Percentiles rank a stretch among this genome's conserved stretches.
These are phyloP conservation scores for Cladophialophora carrionii DNA, from an alignment of 2,329 filamentous ascomycete genomes.

Conservation along the genomic window DNA sequence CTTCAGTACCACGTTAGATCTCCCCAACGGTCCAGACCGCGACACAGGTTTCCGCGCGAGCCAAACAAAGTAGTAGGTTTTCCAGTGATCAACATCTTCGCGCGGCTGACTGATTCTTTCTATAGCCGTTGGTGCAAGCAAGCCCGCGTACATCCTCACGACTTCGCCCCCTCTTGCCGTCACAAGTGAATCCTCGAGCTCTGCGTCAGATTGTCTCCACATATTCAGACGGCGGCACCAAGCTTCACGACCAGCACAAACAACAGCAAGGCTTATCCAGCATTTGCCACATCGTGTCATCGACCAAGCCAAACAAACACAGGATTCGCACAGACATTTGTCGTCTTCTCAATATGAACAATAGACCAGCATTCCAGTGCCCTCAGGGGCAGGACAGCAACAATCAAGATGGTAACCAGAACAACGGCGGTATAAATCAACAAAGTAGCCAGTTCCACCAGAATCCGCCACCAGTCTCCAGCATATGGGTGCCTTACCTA, in stretches of 20 bases:
- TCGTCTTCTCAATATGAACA: not conserved
- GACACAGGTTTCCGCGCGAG: not conserved
- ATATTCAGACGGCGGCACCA: not conserved
- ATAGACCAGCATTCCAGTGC: not conserved
- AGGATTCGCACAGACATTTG: not conserved
- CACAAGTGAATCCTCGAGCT: not conserved
- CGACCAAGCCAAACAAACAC: not conserved
- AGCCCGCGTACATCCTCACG: not conserved
- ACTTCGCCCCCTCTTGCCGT: not conserved
- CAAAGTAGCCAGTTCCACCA: not conserved
- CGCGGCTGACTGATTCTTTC: not conserved
- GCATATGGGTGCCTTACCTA: not conserved
- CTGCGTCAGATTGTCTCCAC: not conserved
- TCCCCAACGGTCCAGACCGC: not conserved
- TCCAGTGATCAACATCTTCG: no score
- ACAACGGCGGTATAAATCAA: not conserved
- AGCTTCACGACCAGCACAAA: not conserved
- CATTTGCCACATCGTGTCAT: not conserved
- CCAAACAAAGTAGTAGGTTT: not conserved
- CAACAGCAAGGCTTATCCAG: not conserved
- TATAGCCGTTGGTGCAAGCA: not conserved
- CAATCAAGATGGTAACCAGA: not conserved
- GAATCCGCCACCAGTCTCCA: not conserved
- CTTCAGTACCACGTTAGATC: not conserved
- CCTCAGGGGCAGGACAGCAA: not conserved